A percentile compares a stretch with the other conserved stretches of the same genome.
Evolutionary conservation across 176 grass and related monocot species (phyloP).

Genomic region (Bromus sterilis): DNA sequence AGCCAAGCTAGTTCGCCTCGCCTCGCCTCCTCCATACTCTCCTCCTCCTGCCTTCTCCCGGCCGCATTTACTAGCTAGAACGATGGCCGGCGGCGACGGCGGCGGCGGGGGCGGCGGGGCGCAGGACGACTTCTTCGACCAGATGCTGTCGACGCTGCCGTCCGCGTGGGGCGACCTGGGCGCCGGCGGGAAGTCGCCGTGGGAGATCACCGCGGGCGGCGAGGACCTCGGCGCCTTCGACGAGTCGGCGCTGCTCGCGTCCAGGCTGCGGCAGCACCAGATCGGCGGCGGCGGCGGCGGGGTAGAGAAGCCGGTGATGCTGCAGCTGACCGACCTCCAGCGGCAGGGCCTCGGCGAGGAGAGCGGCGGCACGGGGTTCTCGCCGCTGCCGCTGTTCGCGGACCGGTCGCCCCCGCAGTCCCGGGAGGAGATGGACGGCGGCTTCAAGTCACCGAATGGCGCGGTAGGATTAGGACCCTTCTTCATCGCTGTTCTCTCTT

Average conservation of each 20-base stretch:
- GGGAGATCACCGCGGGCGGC: constrained; percentile 37
- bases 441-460: constrained; percentile 71
- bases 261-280: constrained; percentile 70
- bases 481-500: background rate
- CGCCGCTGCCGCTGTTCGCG: constrained; percentile 46
- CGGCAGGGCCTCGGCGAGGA: constrained; percentile 37
- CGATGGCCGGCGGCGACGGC: constrained; percentile 27
- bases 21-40: background rate
- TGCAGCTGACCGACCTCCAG: constrained; percentile 57
- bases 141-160: constrained; percentile 80
- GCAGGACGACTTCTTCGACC: constrained; percentile 92
- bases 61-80: background rate
- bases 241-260: constrained; percentile 62
- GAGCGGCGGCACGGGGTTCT: constrained; percentile 27
- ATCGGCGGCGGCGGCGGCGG: constrained; percentile 68
- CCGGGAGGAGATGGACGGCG: constrained; percentile 55
- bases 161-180: constrained; percentile 67
- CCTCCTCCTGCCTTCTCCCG: background rate
- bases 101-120: background rate
- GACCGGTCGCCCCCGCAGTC: constrained; percentile 34
- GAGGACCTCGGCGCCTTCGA: constrained; percentile 45
- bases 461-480: constrained; percentile 38
- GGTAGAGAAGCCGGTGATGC: constrained; percentile 66
- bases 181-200: constrained; percentile 43
- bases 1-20: background rate